These are phyloP conservation scores for Kazachstania martiniae DNA, from an alignment of 805 yeast species.

Conservation along the genomic window DNA sequence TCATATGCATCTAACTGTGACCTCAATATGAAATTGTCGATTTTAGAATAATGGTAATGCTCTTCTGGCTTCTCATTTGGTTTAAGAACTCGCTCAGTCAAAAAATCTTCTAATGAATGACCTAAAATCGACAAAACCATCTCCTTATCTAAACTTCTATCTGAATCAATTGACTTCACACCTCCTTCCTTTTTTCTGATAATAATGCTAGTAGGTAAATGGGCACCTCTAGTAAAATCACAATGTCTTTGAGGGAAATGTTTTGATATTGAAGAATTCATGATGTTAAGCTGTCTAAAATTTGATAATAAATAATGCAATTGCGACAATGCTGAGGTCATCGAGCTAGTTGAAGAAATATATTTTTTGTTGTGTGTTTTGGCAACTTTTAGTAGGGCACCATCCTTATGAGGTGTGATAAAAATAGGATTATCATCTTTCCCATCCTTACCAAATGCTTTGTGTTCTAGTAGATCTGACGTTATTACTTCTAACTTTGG, in stretches of 20 bases:
- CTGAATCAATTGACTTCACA: slow-evolving; percentile 58
- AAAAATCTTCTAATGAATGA: slow-evolving; percentile 62
- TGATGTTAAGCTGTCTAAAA: slow-evolving; percentile 40
- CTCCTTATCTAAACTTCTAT: slow-evolving; percentile 55
- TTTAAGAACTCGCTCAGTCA: slow-evolving; percentile 28
- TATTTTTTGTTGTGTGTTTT: slow-evolving; percentile 26
- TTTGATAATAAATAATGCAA: slow-evolving; percentile 63
- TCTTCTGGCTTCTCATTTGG: slow-evolving; percentile 11
- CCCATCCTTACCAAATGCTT: slow-evolving; percentile 1
- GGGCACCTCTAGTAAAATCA: slow-evolving; percentile 35
- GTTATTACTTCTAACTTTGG: slow-evolving; percentile 46
- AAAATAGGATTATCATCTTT: slow-evolving; percentile 28
- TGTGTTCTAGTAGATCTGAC: slow-evolving; percentile 23
- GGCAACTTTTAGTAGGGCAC: slow-evolving; percentile 39
- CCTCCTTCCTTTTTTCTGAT: slow-evolving; percentile 37
- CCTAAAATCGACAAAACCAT: slow-evolving; percentile 67
- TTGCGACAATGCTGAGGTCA: slow-evolving; percentile 68
- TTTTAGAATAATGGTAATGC: slow-evolving; percentile 63
- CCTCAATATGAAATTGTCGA: slow-evolving; percentile 65
- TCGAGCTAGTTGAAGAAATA: slow-evolving; percentile 77
- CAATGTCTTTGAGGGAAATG: slow-evolving; percentile 31
- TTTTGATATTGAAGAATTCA: slow-evolving; percentile 31
- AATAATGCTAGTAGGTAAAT: slow-evolving; percentile 45
- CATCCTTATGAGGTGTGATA: slow-evolving; percentile 60
- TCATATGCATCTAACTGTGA: slow-evolving; percentile 87